These are phyloP conservation scores for Diaporthe eres DNA, from an alignment of 2,329 filamentous ascomycete genomes.

Conservation along the genomic window DNA sequence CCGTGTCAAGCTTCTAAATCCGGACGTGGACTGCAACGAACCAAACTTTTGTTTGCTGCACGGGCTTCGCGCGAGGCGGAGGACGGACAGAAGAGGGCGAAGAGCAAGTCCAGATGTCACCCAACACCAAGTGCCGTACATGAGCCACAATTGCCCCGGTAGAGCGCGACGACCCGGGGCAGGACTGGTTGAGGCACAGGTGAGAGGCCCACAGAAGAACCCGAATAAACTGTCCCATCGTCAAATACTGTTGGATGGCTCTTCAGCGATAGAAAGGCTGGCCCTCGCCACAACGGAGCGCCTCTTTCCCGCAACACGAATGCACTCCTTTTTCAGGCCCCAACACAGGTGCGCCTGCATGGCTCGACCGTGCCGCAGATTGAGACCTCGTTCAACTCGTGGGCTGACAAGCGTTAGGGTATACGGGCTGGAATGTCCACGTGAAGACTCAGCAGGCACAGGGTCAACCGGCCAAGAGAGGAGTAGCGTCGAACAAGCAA, in stretches of 20 bases:
- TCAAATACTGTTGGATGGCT: neutral
- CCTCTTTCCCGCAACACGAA: too few relatives aligned
- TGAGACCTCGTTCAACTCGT: too few relatives aligned
- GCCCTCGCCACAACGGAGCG: too few relatives aligned
- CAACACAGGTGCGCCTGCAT: too few relatives aligned
- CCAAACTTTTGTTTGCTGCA: neutral
- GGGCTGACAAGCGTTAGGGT: neutral
- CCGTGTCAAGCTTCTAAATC: neutral
- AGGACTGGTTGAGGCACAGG: neutral
- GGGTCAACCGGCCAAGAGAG: neutral
- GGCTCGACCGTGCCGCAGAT: too few relatives aligned
- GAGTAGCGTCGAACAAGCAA: too few relatives aligned
- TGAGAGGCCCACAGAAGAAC: neutral
- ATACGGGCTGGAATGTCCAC: neutral
- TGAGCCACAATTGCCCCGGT: neutral
- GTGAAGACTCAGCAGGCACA: neutral
- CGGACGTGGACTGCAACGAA: neutral
- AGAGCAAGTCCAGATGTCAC: neutral
- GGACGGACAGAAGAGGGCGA: neutral
- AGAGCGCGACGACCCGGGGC: neutral
- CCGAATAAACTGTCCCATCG: neutral
- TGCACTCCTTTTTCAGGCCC: too few relatives aligned
- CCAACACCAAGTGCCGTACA: neutral
- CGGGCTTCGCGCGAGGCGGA: neutral
- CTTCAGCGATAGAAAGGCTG: too few relatives aligned